Base-by-base conservation (phyloP, 2,329 filamentous ascomycete species). In the Sporothrix humicola region DNA sequence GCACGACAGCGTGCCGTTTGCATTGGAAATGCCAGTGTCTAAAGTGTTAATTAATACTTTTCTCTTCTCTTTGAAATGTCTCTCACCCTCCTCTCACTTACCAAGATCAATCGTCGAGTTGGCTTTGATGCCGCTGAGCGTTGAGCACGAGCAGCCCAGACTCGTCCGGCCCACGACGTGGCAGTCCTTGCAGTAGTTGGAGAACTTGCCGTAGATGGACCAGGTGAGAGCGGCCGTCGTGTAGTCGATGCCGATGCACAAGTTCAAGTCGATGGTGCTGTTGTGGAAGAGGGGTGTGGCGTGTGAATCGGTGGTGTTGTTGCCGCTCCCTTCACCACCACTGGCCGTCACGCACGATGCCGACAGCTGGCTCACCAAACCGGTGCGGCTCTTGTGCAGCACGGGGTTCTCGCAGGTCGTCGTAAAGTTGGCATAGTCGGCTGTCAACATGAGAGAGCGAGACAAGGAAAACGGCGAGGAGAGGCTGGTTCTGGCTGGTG, bases 161-260 rank as follows among this genome's bases (percentile, higher is more conserved):
- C 23, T 42, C 1, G 74, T 72, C 1, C 59, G 46, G 3, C 69
- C 58, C 2, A 44, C n/a, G 0, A 72, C 12, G 17, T 46, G 37
- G 73, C 77, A 78, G 31, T 3, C 2, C 13, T 20, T 23, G 72
- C 77, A 78, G 54, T 77, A 77, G 3, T 73, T 46, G 17, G 70
- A 54, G 23, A 74, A 76, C n/a, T 78, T 78, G 54, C 77, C 77
- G 42, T 76, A 73, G 12, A 72, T 44, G 6, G 74, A 73, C 77
- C 77, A 78, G 1, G 3, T 42, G 5, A 78, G 72, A 0, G 13
- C n/a, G 0, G 59, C 75, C 4, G 66, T 72, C 0, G 26, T 44
- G 48, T 75, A 65, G 68, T 77, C 61, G 61, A 78, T 72, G 26
- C 77, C 76, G 0, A 78, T 13, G 17, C 77, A 78, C 1, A 76